These are phyloP conservation scores for Pterocarpus santalinus DNA, from an alignment of 306 rosid genomes.

Conservation along the genomic window DNA sequence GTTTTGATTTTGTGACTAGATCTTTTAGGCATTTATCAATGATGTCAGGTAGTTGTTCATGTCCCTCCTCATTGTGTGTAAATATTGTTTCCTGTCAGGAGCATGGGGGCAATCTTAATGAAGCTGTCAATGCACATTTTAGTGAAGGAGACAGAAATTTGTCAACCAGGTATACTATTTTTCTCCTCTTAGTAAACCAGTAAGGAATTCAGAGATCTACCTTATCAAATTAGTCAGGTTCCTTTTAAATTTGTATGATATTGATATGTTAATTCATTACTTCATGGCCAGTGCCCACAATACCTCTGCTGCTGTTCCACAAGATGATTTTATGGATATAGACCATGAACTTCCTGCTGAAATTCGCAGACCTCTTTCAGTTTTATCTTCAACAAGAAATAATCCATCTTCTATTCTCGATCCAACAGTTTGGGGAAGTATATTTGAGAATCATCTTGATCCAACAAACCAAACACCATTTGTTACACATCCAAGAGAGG, in stretches of 20 bases:
- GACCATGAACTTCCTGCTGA: conserved; percentile 64
- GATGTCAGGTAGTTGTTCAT: neutral
- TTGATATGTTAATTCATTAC: conserved; percentile 36
- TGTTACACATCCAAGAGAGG: conserved; percentile 84
- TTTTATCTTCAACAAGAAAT: conserved; percentile 55
- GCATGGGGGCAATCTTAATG: conserved; percentile 83
- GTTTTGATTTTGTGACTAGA: neutral
- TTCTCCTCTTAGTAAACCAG: neutral
- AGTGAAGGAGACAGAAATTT: conserved; percentile 77
- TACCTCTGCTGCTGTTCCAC: conserved; percentile 57
- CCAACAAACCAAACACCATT: conserved; percentile 56
- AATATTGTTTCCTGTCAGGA: conserved; percentile 63
- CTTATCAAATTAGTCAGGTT: neutral
- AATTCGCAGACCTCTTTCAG: conserved; percentile 57
- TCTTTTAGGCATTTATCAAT: neutral
- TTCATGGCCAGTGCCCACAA: conserved; percentile 57
- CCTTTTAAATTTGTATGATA: conserved; percentile 15
- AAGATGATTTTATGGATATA: conserved; percentile 85
- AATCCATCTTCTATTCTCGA: conserved; percentile 70
- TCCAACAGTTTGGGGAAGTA: conserved; percentile 52
- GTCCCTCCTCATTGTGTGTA: conserved; percentile 4
- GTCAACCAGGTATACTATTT: conserved; percentile 55
- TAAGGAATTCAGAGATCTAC: conserved; percentile 24
- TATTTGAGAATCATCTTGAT: conserved; percentile 53
- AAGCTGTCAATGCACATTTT: conserved; percentile 86